Base-by-base conservation (phyloP, 2,329 filamentous ascomycete genomes). In the Xylaria sp. region DNA sequence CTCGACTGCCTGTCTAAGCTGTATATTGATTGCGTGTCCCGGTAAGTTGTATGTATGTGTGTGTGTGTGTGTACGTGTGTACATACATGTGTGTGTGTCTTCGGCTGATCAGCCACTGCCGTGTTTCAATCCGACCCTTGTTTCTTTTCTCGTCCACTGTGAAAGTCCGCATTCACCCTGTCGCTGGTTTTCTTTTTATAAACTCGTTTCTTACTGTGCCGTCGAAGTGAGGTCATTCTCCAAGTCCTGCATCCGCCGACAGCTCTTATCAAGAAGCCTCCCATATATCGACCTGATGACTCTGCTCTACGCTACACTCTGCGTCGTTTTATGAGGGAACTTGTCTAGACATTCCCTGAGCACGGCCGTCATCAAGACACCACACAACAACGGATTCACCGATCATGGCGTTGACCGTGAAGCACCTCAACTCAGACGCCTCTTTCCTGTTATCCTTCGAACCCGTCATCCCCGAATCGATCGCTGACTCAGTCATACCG, bases 391-490 rank as follows among this genome's bases (percentile, higher is more conserved):
- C 66, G 57, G 53, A 50, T 29, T 51, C 42, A 42, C 29, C 51
- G 57, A 70, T 50, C 74, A 92, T 92, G 90, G 86, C 90, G 42
- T 79, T 92, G 73, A 87, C 85, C 1, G 81, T 92, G 71, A 87
- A 88, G 78, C 86, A 89, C 66, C 83, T 92, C 64, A 91, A 91
- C 76, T 85, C 84, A 60, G 89, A 91, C 76, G 85, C 88, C 42
- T 89, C 88, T 2, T 91, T 92, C 76, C 83, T 91, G 42, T 82
- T 92, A 53, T 87, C 86, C 32, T 90, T 92, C 75, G 82, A 86
- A 65, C 87, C 88, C 37, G 80, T 85, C 32, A 79, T 82, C n/a
- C 80, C 83, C 57, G 77, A 83, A 64, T 73, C 78, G 51, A 73
- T 78, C 23, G 79, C 79, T 60, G 67, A 73, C 64, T 29, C 68